A percentile compares a stretch with the other conserved stretches of the same genome.
phyloP scores from a whole-genome alignment of 164 flowering plant species.

The Vitis rotundifolia region DNA sequence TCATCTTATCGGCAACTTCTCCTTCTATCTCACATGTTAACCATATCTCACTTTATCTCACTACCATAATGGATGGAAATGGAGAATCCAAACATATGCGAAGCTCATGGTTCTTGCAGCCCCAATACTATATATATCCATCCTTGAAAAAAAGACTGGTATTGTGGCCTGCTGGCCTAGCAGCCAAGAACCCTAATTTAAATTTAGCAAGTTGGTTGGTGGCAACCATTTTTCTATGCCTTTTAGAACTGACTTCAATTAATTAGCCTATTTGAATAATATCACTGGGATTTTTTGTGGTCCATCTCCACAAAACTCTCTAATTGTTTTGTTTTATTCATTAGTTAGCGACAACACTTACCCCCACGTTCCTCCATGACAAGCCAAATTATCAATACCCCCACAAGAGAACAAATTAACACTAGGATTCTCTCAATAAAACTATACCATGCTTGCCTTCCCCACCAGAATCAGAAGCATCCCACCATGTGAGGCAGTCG shows the following conservation, averaged over 20 bases:
- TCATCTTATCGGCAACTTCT: background rate
- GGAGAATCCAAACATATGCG: background rate
- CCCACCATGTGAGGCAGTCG: constrained; percentile 29
- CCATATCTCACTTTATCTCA: background rate
- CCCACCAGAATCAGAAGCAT: constrained; percentile 19
- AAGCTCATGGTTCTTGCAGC: no score
- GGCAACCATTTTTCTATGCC: background rate
- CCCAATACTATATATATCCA: no score
- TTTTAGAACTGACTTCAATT: background rate
- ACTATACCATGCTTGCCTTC: constrained; percentile 11
- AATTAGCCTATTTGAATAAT: background rate
- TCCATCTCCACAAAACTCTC: background rate
- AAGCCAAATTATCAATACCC: background rate
- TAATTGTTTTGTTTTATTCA: background rate
- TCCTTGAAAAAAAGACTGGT: no score
- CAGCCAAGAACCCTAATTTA: background rate
- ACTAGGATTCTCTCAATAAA: constrained; percentile 37
- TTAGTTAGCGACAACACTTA: constrained; percentile 15
- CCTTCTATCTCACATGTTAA: background rate
- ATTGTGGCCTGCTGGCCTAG: background rate
- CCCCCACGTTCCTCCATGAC: constrained; percentile 44
- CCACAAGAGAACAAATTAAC: constrained; percentile 35
- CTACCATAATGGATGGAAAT: background rate
- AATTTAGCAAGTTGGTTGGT: background rate
- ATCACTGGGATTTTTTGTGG: background rate